Evolutionary conservation across 768 basidiomycete genomes (phyloP).

Genomic region (Trametes sanguinea): DNA sequence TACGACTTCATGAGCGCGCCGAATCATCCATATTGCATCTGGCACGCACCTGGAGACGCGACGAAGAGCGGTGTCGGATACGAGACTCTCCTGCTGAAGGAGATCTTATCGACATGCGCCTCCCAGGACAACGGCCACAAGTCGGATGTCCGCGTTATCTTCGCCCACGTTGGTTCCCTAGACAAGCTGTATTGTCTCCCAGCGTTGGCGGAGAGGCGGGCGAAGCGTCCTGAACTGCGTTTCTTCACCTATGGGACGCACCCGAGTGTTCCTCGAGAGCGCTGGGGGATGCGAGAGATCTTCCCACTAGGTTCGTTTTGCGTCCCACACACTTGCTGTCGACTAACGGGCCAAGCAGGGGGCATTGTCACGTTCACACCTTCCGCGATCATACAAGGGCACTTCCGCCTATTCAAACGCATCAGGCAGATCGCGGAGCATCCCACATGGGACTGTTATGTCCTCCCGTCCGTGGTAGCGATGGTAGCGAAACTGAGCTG

Average conservation of each 20-base stretch:
- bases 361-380: constrained; percentile 75
- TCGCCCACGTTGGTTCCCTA: constrained; percentile 65
- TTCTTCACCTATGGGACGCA: constrained; percentile 75
- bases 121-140: constrained; percentile 42
- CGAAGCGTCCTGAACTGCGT: constrained; percentile 46
- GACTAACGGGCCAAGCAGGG: constrained; percentile 42
- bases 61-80: constrained; percentile 34
- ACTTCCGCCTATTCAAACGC: constrained; percentile 46
- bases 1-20: constrained; percentile 46
- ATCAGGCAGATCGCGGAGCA: constrained; percentile 58
- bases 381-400: constrained; percentile 55
- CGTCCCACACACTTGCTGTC: background rate
- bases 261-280: constrained; percentile 46
- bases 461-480: constrained; percentile 66
- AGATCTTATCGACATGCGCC: constrained; percentile 46
- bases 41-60: constrained; percentile 42
- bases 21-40: constrained; percentile 49
- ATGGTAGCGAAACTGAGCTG: constrained; percentile 47
- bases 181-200: constrained; percentile 50
- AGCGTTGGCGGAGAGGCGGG: constrained; percentile 48
- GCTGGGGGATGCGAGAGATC: constrained; percentile 67
- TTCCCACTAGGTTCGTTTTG: constrained; percentile 61
- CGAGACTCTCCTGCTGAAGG: constrained; percentile 47
- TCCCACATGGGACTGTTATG: constrained; percentile 68
- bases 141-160: constrained; percentile 52